Base-by-base conservation (phyloP, 352 stramenopile species). In the Phytopythium boreale region DNA sequence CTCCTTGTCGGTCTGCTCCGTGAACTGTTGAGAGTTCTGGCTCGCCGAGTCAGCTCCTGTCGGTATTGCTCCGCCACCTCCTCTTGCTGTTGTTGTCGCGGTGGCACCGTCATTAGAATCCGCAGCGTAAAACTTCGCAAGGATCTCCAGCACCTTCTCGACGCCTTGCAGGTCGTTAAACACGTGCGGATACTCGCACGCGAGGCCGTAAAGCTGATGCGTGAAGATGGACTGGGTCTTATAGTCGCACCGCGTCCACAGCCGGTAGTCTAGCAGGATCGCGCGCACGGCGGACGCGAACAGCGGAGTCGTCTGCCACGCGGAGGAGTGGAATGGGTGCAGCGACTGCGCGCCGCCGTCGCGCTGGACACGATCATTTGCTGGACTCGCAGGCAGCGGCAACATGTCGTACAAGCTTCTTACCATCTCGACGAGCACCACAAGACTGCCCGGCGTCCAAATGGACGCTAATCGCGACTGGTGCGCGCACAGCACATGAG, bases 171-270 rank as follows among this genome's bases (percentile, higher is more conserved):
- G 66, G 36, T 90, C 79, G 61, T 90, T 89, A 36, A 93, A 79
- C 9, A 82, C 58, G 57, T 79, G 75, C 9, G 84, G 87, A 47
- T 89, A 76, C 39, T 90, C 81, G 29, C 80, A 90, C 1, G 79
- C 81, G n/a, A 95, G 61, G 7, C 69, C 64, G 57, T 93, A 89
- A 7, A 95, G 68, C 60, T 95, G 84, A 63, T 92, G 87, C 47
- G 86, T 86, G 63, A 80, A 93, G 46, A 93, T 91, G 7, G 84
- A 92, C 64, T 93, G 87, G 1, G 81, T 88, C 64, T 91, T 95
- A 47, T 71, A 91, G 56, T 80, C 77, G 12, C 82, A 72, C 26
- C 67, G 63, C 14, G 72, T 73, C 87, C 87, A 95, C 11, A 92
- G 24, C 5, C 80, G 72, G 55, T 85, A 92, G 62, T 95, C 80